phyloP scores from a whole-genome alignment of 108 stramenopile species.

The Discostella pseudostelligera region DNA sequence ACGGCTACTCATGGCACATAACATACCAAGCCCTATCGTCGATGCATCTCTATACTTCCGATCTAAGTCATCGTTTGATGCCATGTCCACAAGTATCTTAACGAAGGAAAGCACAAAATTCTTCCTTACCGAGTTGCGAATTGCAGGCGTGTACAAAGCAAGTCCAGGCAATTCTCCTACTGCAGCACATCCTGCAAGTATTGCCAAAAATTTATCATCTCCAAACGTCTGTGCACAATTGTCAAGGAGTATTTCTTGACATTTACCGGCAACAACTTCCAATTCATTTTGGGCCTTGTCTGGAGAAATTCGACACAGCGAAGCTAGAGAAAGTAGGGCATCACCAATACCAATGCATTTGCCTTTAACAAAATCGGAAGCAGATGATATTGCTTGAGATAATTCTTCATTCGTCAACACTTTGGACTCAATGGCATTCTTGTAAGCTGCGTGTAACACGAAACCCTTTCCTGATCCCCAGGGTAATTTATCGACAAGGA shows the following conservation, averaged over 20 bases:
- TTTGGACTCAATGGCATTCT: slow-evolving; percentile 24
- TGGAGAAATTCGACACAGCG: slow-evolving; percentile 24
- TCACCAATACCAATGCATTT: slow-evolving; percentile 16
- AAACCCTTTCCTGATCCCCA: slow-evolving; percentile 72
- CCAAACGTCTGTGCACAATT: neutral
- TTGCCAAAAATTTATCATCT: slow-evolving; percentile 25
- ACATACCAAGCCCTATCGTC: slow-evolving; percentile 26
- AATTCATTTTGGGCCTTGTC: slow-evolving; percentile 12
- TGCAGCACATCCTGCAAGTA: slow-evolving; percentile 14
- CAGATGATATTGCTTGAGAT: slow-evolving; percentile 7
- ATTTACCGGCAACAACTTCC: slow-evolving; percentile 14
- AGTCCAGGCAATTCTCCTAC: slow-evolving; percentile 37
- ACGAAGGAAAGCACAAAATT: slow-evolving; percentile 9
- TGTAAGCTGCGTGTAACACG: slow-evolving; percentile 43
- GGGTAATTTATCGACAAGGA: slow-evolving; percentile 53
- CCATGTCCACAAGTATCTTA: slow-evolving; percentile 12
- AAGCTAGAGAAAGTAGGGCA: slow-evolving; percentile 20
- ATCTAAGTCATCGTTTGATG: slow-evolving; percentile 18
- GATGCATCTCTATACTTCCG: slow-evolving; percentile 27
- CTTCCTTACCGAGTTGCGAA: slow-evolving; percentile 25
- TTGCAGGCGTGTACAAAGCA: slow-evolving; percentile 9
- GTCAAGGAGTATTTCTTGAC: slow-evolving; percentile 9
- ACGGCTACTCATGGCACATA: slow-evolving; percentile 29
- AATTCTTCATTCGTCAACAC: slow-evolving; percentile 39
- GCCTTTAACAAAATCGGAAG: slow-evolving; percentile 2